A percentile compares a stretch with the other conserved stretches of the same genome.
Conservation (phyloP, 1,284 basidiomycete species). For the Sporisorium exsertum region DNA sequence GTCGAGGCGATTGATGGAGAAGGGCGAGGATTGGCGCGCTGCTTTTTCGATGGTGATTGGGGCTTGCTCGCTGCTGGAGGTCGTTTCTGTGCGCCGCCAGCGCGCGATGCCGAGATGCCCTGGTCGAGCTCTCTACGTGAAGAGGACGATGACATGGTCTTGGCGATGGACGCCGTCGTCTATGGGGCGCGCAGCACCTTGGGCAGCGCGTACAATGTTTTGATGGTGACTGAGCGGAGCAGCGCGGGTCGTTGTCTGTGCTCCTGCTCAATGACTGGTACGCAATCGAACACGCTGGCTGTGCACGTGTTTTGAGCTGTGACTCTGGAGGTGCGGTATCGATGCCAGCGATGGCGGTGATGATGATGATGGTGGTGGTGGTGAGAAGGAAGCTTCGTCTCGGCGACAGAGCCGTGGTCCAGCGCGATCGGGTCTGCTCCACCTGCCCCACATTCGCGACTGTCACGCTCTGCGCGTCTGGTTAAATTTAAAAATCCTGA, state of each 20-base stretch:
- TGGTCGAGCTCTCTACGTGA: conserved; percentile 28
- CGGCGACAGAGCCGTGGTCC: not conserved
- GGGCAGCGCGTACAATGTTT: no score
- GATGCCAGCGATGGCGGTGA: not conserved
- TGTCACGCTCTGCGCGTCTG: not conserved
- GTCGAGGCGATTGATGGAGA: conserved; percentile 28
- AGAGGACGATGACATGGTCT: conserved; percentile 31
- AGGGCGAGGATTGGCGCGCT: conserved; percentile 22
- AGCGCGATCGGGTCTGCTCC: not conserved
- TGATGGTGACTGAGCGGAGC: not conserved
- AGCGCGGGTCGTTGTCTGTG: not conserved
- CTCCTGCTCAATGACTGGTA: not conserved
- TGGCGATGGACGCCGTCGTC: not conserved
- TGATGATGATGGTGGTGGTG: not conserved
- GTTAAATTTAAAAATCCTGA: no score
- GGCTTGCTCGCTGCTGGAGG: conserved; percentile 28
- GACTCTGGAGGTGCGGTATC: not conserved
- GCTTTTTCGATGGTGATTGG: conserved; percentile 22
- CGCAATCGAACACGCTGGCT: not conserved
- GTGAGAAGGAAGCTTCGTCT: not conserved
- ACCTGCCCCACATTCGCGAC: not conserved
- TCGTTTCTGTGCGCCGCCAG: conserved; percentile 41
- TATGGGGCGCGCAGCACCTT: not conserved
- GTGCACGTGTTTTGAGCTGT: not conserved
- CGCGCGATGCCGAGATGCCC: conserved; percentile 44